phyloP scores from a whole-genome alignment of 2,329 filamentous ascomycete species.

The Pseudonectria foliicola region DNA sequence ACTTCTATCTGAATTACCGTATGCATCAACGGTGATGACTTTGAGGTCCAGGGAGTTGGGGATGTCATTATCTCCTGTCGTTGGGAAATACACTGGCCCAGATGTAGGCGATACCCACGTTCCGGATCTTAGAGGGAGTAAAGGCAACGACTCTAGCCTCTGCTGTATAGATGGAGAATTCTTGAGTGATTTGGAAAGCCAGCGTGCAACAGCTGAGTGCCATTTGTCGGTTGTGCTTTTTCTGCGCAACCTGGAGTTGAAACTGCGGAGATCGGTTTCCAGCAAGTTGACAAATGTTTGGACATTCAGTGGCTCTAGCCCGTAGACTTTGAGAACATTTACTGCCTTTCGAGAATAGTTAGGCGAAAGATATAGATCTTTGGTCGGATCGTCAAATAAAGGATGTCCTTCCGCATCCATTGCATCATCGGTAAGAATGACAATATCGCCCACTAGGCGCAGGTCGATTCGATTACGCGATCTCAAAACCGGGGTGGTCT shows the following conservation, averaged over 20 bases:
- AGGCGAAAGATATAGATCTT: slow-evolving; percentile 7
- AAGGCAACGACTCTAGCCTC: not conserved
- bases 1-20: not conserved
- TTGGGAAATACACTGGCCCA: slow-evolving; percentile 5
- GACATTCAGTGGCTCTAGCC: not conserved
- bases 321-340: slow-evolving; percentile 1
- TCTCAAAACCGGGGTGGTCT: not conserved
- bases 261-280: not conserved
- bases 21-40: not conserved
- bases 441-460: not conserved
- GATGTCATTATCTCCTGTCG: not conserved
- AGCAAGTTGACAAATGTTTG: not conserved
- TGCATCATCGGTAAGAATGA: not conserved
- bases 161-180: not conserved
- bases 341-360: not conserved
- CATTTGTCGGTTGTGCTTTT: slow-evolving; percentile 3
- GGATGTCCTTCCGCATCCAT: slow-evolving; percentile 1
- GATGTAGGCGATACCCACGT: not conserved
- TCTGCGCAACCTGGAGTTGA: slow-evolving; percentile 3
- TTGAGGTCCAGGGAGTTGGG: slow-evolving; percentile 1
- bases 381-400: slow-evolving; percentile 4
- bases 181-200: not conserved
- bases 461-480: not conserved
- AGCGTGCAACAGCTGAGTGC: slow-evolving; percentile 4
- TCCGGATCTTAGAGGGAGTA: slow-evolving; percentile 6